Percentiles rank a stretch among this genome's conserved stretches.
phyloP scores from a whole-genome alignment of 208 protist species.

The Angomonas deanei region DNA sequence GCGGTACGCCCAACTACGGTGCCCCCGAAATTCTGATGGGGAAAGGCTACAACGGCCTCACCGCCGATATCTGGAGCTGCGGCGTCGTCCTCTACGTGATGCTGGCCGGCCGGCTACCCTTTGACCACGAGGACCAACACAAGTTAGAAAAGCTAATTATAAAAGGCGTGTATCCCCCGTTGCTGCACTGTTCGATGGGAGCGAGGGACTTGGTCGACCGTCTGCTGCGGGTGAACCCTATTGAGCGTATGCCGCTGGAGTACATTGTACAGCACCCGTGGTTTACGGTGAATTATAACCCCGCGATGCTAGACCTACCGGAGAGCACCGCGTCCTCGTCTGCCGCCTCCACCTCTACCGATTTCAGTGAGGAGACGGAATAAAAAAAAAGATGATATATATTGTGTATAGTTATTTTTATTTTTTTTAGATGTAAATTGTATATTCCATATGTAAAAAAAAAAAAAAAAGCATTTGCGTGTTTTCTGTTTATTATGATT shows the following conservation, averaged over 20 bases:
- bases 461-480: background rate
- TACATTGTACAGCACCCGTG: slow-evolving; percentile 86
- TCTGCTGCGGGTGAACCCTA: slow-evolving; percentile 86
- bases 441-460: background rate
- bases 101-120: slow-evolving; percentile 90
- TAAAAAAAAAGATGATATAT: too few species aligned
- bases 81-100: slow-evolving; percentile 96
- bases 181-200: slow-evolving; percentile 53
- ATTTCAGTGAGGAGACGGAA: too few species aligned
- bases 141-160: slow-evolving; percentile 90
- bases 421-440: background rate
- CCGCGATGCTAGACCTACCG: too few species aligned
- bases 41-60: slow-evolving; percentile 89
- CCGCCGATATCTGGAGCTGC: slow-evolving; percentile 95
- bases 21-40: slow-evolving; percentile 93
- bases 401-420: background rate
- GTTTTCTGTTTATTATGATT: too few species aligned
- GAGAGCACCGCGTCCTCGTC: too few species aligned
- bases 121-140: slow-evolving; percentile 88
- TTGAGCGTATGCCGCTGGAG: slow-evolving; percentile 81
- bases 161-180: slow-evolving; percentile 83
- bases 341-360: too few species aligned
- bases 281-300: slow-evolving; percentile 70
- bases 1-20: slow-evolving; percentile 90
- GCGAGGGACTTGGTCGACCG: slow-evolving; percentile 59